Evolutionary conservation across 176 grass and related monocot genomes (phyloP).

Genomic region (Cenchrus fungigraminus): DNA sequence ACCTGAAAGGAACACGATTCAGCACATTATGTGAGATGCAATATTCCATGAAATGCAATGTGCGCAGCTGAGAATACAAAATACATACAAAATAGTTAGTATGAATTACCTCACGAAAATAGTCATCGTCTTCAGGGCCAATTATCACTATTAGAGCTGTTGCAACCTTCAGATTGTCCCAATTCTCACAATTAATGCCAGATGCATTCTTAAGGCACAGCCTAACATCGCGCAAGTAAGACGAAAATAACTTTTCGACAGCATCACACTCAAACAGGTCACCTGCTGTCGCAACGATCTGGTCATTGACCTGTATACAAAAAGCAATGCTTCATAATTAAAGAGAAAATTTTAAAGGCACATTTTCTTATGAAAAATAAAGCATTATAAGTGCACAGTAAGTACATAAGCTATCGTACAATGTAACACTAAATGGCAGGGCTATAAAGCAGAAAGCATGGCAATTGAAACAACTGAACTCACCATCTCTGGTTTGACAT

Average conservation of each 20-base stretch:
- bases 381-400: too few species aligned
- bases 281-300: background rate
- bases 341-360: background rate
- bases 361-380: background rate
- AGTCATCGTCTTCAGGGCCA: background rate
- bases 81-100: background rate
- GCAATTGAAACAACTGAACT: background rate
- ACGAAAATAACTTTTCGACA: background rate
- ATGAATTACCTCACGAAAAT: constrained; percentile 24
- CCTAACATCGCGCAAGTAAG: background rate
- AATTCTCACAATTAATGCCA: background rate
- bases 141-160: constrained; percentile 26
- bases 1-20: constrained; percentile 2
- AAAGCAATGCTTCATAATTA: background rate
- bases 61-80: background rate
- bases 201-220: background rate
- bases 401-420: background rate
- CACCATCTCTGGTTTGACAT: constrained; percentile 7
- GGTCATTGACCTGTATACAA: constrained; percentile 21
- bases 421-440: background rate
- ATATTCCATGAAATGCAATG: background rate
- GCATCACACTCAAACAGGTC: constrained; percentile 6
- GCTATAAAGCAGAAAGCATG: background rate
- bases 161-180: constrained; percentile 8
- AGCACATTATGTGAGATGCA: background rate